These are phyloP conservation scores for Nectriaceae sp. DNA, from an alignment of 2,329 filamentous ascomycete species.

Conservation along the genomic window DNA sequence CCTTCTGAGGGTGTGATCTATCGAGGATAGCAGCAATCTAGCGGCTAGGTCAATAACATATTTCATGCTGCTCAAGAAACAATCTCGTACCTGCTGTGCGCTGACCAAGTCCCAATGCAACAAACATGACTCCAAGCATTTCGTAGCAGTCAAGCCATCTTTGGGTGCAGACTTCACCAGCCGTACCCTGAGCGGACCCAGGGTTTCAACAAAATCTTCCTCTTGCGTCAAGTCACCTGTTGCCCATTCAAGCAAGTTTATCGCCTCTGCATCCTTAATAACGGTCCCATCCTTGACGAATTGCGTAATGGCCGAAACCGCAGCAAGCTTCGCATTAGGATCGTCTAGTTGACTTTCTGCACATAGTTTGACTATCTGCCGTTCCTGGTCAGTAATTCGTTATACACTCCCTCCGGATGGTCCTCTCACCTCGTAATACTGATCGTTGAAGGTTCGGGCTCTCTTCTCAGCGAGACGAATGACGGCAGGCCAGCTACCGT, in stretches of 20 bases:
- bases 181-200: conserved; percentile 52
- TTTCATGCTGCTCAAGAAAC: neutral
- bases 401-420: neutral
- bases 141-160: conserved; percentile 41
- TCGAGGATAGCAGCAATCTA: conserved; percentile 58
- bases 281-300: conserved; percentile 48
- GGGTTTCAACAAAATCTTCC: conserved; percentile 46
- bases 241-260: conserved; percentile 59
- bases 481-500: conserved; percentile 54
- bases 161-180: conserved; percentile 56
- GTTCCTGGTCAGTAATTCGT: conserved; percentile 9
- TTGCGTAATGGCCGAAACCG: conserved; percentile 46
- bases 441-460: conserved; percentile 49
- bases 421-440: conserved; percentile 55
- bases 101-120: conserved; percentile 57
- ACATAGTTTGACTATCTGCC: conserved; percentile 48
- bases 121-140: conserved; percentile 55
- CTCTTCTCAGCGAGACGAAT: conserved; percentile 55
- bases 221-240: conserved; percentile 40
- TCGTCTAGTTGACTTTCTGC: conserved; percentile 56
- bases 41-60: conserved; percentile 7
- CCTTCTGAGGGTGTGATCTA: conserved; percentile 50
- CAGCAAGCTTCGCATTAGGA: conserved; percentile 45
- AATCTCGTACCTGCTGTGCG: conserved; percentile 52
- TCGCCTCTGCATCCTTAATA: conserved; percentile 50